These are phyloP conservation scores for Corynascus novoguineensis DNA, from an alignment of 495 filamentous ascomycete genomes.

Conservation along the genomic window DNA sequence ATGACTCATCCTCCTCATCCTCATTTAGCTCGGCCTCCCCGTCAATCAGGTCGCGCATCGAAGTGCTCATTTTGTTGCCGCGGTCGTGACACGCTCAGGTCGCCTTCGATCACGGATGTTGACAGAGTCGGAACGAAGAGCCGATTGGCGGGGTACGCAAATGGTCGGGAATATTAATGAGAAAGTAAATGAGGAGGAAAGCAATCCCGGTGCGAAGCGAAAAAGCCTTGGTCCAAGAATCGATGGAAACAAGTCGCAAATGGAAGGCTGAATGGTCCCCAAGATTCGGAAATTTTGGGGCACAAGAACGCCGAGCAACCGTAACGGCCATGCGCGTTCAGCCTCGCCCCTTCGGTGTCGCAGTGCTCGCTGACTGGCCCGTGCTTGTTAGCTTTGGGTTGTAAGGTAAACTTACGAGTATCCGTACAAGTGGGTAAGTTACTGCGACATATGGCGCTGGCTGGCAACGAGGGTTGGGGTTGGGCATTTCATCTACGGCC, in stretches of 20 bases:
- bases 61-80: conserved; percentile 52
- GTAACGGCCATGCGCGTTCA: conserved; percentile 16
- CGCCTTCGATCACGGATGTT: background rate
- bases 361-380: background rate
- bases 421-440: too few species aligned
- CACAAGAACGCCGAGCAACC: conserved; percentile 15
- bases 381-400: conserved; percentile 5
- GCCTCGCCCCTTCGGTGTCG: conserved; percentile 8
- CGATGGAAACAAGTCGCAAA: background rate
- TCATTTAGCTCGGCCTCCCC: conserved; percentile 84
- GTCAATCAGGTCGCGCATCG: conserved; percentile 67
- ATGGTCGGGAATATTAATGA: background rate
- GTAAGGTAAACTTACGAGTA: too few species aligned
- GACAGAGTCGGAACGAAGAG: background rate
- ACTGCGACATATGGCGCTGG: too few species aligned
- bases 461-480: too few species aligned
- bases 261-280: conserved; percentile 15
- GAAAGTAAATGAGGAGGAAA: background rate
- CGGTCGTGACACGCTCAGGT: background rate
- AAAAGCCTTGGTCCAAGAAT: background rate
- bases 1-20: conserved; percentile 83
- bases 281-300: conserved; percentile 21
- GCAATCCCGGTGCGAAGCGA: background rate
- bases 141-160: background rate
- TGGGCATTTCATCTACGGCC: too few species aligned